phyloP scores from a whole-genome alignment of 768 basidiomycete genomes.

The Chalciporus chontae region DNA sequence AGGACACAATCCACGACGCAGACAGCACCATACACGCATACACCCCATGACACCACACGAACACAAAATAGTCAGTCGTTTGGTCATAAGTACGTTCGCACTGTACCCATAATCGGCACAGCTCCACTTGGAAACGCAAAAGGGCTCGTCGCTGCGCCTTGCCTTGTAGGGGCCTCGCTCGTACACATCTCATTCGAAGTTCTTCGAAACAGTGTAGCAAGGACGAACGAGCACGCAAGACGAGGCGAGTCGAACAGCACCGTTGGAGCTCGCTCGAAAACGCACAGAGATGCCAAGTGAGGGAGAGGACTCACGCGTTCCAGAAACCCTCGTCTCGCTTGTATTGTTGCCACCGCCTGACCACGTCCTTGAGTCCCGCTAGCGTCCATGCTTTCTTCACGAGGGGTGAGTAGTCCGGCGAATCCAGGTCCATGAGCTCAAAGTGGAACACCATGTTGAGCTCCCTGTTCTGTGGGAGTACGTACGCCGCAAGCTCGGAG shows the following conservation, averaged over 20 bases:
- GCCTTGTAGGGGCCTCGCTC: slow-evolving; percentile 20
- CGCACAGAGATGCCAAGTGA: not conserved
- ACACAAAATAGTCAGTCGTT: slow-evolving; percentile 5
- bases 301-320: slow-evolving; percentile 48
- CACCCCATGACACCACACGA: not conserved
- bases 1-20: not conserved
- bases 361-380: slow-evolving; percentile 45
- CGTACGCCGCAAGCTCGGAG: slow-evolving; percentile 50
- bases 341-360: slow-evolving; percentile 52
- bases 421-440: slow-evolving; percentile 58
- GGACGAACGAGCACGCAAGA: slow-evolving; percentile 6
- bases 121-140: slow-evolving; percentile 4
- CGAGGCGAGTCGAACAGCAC: slow-evolving; percentile 1
- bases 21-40: slow-evolving; percentile 9
- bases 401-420: slow-evolving; percentile 40
- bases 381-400: slow-evolving; percentile 48
- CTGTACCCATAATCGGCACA: not conserved
- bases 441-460: slow-evolving; percentile 67
- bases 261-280: not conserved
- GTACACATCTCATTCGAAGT: slow-evolving; percentile 14
- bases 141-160: slow-evolving; percentile 9
- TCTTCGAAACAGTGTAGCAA: slow-evolving; percentile 1
- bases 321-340: slow-evolving; percentile 60
- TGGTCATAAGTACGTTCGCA: not conserved
- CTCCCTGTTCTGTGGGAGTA: slow-evolving; percentile 54